phyloP scores from a whole-genome alignment of 805 yeast species.

The Starmera dryadoides region DNA sequence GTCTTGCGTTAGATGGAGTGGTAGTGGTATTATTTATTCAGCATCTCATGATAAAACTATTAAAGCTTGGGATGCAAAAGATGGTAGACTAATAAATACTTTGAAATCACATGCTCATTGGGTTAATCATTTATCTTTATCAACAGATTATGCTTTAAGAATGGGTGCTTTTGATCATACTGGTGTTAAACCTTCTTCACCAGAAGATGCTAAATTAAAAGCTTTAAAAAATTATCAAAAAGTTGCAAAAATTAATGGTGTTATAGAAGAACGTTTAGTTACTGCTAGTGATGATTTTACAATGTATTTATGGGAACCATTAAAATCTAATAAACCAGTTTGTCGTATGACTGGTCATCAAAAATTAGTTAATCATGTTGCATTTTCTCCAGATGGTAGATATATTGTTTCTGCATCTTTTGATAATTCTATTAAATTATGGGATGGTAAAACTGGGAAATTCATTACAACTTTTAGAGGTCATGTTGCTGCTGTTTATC shows the following conservation, averaged over 20 bases:
- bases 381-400: slow-evolving; percentile 93
- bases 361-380: slow-evolving; percentile 90
- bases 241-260: slow-evolving; percentile 47
- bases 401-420: slow-evolving; percentile 87
- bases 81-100: slow-evolving; percentile 73
- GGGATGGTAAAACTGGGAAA: slow-evolving; percentile 94
- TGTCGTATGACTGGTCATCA: slow-evolving; percentile 97
- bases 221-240: slow-evolving; percentile 50
- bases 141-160: slow-evolving; percentile 84
- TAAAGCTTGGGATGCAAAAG: slow-evolving; percentile 79
- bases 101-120: slow-evolving; percentile 92
- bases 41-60: slow-evolving; percentile 94
- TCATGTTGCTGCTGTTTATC: slow-evolving; percentile 96
- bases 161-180: slow-evolving; percentile 84
- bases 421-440: slow-evolving; percentile 88
- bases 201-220: slow-evolving; percentile 37
- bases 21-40: slow-evolving; percentile 73
- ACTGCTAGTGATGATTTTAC: slow-evolving; percentile 97
- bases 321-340: slow-evolving; percentile 71
- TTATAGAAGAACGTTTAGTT: slow-evolving; percentile 78
- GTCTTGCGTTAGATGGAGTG: slow-evolving; percentile 97
- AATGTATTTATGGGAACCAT: slow-evolving; percentile 95
- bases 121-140: slow-evolving; percentile 90
- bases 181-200: slow-evolving; percentile 35
- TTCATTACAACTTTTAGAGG: slow-evolving; percentile 89